Conservation (phyloP, 2,329 filamentous ascomycete species). For the Cyclaneusma minus region DNA sequence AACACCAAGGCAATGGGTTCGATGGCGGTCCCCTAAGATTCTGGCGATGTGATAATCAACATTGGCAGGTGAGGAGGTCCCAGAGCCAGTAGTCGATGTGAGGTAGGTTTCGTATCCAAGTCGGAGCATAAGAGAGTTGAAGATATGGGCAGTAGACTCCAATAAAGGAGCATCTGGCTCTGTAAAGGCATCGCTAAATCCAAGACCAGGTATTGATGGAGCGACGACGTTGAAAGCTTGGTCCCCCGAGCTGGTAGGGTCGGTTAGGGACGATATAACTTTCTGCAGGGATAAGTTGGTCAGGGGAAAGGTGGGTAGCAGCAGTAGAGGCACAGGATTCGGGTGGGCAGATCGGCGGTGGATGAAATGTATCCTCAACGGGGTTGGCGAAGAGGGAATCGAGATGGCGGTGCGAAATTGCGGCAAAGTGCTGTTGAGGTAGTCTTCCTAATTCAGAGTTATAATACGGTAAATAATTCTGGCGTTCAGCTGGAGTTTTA, state of each 20-base stretch:
- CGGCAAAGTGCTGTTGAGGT: conserved; percentile 41
- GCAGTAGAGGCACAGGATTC: conserved; percentile 44
- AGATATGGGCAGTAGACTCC: conserved; percentile 38
- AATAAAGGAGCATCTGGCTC: conserved; percentile 19
- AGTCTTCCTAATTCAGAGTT: too few relatives aligned
- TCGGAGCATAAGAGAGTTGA: conserved; percentile 42
- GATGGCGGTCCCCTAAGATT: conserved; percentile 30
- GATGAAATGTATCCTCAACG: conserved; percentile 47
- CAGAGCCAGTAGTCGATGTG: conserved; percentile 35
- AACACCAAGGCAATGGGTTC: conserved; percentile 37
- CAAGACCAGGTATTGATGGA: conserved; percentile 48
- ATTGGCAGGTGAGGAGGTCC: conserved; percentile 26
- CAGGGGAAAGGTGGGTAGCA: conserved; percentile 51
- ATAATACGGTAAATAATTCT: too few relatives aligned
- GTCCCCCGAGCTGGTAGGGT: conserved; percentile 25
- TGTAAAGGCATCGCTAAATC: conserved; percentile 47
- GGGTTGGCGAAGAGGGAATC: conserved; percentile 21
- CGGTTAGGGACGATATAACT: conserved; percentile 35
- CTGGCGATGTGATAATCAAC: conserved; percentile 36
- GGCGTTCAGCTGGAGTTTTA: too few relatives aligned
- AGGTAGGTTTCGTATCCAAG: conserved; percentile 45
- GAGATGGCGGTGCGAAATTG: conserved; percentile 45
- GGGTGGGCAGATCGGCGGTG: conserved; percentile 37
- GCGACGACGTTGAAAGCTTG: conserved; percentile 52
- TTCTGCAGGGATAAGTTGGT: conserved; percentile 44